Evolutionary conservation across 108 stramenopile species (phyloP).

Genomic region (Hondaea fermentalgiana): DNA sequence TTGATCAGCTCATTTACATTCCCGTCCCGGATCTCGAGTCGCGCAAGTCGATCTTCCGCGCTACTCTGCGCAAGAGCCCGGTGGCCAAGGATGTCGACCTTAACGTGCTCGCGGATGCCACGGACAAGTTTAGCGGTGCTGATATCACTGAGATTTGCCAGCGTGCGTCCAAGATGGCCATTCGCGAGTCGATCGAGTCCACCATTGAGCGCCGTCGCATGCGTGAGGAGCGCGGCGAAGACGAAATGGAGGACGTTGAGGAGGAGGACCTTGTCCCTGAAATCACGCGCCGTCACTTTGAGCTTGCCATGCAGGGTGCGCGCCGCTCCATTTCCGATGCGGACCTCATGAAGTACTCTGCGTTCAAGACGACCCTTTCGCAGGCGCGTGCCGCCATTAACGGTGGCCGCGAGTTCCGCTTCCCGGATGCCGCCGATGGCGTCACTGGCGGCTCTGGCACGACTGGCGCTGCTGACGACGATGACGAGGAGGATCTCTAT

Average conservation of each 20-base stretch:
- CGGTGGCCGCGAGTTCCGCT: conserved; percentile 74
- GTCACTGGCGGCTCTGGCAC: conserved; percentile 35
- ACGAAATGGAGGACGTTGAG: conserved; percentile 46
- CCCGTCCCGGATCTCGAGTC: conserved; percentile 98
- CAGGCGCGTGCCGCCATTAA: conserved; percentile 76
- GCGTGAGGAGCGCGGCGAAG: conserved; percentile 77
- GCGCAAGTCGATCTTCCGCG: conserved; percentile 87
- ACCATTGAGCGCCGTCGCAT: conserved; percentile 90
- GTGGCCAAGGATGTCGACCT: conserved; percentile 95
- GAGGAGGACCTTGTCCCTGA: conserved; percentile 90
- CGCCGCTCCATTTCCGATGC: conserved; percentile 92
- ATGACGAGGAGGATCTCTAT: conserved; percentile 88
- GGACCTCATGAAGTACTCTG: conserved; percentile 96
- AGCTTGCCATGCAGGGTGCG: conserved; percentile 86
- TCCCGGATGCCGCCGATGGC: conserved; percentile 55
- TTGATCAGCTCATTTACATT: conserved; percentile 99
- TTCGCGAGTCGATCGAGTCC: conserved; percentile 92
- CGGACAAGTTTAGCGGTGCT: conserved; percentile 99
- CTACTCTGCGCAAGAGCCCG: conserved; percentile 92
- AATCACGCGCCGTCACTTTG: conserved; percentile 90
- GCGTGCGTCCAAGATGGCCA: conserved; percentile 94
- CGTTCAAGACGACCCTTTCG: conserved; percentile 90
- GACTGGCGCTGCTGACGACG: conserved; percentile 42
- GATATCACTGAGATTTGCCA: conserved; percentile 99
- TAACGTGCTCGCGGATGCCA: conserved; percentile 85